Evolutionary conservation across 441 rosid genomes (phyloP).

Genomic region (Jatropha multifida): DNA sequence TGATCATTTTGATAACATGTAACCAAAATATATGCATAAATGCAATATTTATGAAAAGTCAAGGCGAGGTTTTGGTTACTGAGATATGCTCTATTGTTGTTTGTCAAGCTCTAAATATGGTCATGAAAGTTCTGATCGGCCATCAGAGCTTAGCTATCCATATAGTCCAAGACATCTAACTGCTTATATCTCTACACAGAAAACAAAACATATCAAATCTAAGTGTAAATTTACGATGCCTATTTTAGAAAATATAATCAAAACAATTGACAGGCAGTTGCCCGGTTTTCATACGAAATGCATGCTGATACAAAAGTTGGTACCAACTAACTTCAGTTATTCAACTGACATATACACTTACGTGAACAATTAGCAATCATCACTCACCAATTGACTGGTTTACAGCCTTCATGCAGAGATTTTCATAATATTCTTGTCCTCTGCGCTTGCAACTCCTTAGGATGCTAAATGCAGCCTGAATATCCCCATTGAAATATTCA

Average conservation of each 20-base stretch:
- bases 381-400: constrained; percentile 91
- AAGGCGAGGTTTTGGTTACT: background rate
- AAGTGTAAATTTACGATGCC: background rate
- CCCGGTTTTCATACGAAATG: background rate
- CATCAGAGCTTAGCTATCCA: background rate
- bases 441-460: constrained; percentile 72
- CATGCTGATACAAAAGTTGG: background rate
- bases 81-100: background rate
- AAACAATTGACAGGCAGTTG: background rate
- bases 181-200: background rate
- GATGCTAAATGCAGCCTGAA: constrained; percentile 63
- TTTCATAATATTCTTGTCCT: constrained; percentile 91
- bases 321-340: background rate
- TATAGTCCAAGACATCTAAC: background rate
- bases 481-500: constrained; percentile 51
- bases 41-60: background rate
- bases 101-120: background rate
- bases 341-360: background rate
- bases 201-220: background rate
- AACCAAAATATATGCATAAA: background rate
- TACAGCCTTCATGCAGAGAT: constrained; percentile 97
- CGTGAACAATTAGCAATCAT: constrained; percentile 5
- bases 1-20: background rate
- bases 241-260: background rate
- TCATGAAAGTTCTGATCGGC: background rate